A percentile compares a stretch with the other conserved stretches of the same genome.
phyloP scores from a whole-genome alignment of 306 rosid species.

The Cicer pinnatifidum region DNA sequence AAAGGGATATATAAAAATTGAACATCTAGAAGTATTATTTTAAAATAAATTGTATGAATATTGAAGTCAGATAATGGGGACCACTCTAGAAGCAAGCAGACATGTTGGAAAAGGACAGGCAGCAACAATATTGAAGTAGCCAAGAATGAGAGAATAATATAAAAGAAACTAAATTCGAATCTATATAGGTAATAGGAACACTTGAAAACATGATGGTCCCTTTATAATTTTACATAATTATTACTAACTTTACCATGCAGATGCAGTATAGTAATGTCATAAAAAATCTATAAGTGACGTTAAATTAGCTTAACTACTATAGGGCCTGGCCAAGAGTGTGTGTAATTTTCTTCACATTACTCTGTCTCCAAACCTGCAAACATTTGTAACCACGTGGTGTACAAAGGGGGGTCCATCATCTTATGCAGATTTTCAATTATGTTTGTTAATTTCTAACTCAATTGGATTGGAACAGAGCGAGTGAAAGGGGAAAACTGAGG shows the following conservation, averaged over 20 bases:
- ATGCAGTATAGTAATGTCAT: neutral
- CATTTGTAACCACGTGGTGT: conserved; percentile 43
- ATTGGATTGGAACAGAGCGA: conserved; percentile 44
- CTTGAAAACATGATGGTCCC: conserved; percentile 51
- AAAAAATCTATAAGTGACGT: conserved; percentile 37
- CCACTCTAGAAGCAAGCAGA: conserved; percentile 21
- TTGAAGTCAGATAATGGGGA: conserved; percentile 41
- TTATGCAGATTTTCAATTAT: conserved; percentile 39
- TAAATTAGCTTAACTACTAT: conserved; percentile 24
- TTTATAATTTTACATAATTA: conserved; percentile 33
- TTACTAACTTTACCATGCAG: conserved; percentile 23
- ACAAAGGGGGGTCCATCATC: no score
- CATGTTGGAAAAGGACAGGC: conserved; percentile 43
- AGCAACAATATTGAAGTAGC: neutral
- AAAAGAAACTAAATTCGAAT: conserved; percentile 36
- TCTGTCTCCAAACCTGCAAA: conserved; percentile 32
- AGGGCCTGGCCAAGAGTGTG: conserved; percentile 31
- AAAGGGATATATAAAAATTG: no score
- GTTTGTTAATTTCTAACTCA: conserved; percentile 14
- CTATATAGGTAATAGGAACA: conserved; percentile 48
- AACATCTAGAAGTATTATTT: neutral
- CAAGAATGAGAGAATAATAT: neutral
- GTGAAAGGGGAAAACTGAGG: conserved; percentile 2
- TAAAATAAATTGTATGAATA: conserved; percentile 11
- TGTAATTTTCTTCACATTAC: conserved; percentile 34